These are phyloP conservation scores for Dryas drummondii DNA, from an alignment of 306 rosid genomes.

Conservation along the genomic window DNA sequence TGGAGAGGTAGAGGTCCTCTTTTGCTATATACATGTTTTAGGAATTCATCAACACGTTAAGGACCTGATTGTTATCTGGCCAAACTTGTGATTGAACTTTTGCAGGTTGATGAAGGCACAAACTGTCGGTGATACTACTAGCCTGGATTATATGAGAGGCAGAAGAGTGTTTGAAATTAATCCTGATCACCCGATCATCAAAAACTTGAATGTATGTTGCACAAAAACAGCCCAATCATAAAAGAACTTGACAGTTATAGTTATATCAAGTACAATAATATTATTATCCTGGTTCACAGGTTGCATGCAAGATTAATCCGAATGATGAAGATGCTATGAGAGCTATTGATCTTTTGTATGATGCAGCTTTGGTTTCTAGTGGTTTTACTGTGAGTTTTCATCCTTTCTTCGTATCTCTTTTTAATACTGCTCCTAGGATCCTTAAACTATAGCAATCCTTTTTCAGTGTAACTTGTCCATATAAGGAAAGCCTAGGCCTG, in stretches of 20 bases:
- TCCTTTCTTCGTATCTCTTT: constrained; percentile 2
- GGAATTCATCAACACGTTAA: neutral
- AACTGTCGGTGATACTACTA: constrained; percentile 75
- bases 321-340: constrained; percentile 78
- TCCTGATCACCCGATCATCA: constrained; percentile 79
- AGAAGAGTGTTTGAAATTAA: constrained; percentile 98
- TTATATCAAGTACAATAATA: neutral
- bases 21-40: constrained; percentile 10
- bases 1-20: constrained; percentile 69
- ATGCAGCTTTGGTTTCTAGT: constrained; percentile 94
- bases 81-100: constrained; percentile 3
- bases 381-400: constrained; percentile 70
- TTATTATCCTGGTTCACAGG: constrained; percentile 47
- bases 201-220: constrained; percentile 72
- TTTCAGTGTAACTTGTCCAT: neutral
- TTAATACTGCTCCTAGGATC: neutral
- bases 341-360: constrained; percentile 91
- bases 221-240: neutral
- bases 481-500: neutral
- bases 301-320: constrained; percentile 67
- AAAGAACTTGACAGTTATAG: neutral
- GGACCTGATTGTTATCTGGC: constrained; percentile 12
- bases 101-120: constrained; percentile 92
- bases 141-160: constrained; percentile 94
- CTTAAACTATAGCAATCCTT: neutral